These are phyloP conservation scores for Colletotrichum sp. DNA, from an alignment of 2,329 filamentous ascomycete genomes.

Conservation along the genomic window DNA sequence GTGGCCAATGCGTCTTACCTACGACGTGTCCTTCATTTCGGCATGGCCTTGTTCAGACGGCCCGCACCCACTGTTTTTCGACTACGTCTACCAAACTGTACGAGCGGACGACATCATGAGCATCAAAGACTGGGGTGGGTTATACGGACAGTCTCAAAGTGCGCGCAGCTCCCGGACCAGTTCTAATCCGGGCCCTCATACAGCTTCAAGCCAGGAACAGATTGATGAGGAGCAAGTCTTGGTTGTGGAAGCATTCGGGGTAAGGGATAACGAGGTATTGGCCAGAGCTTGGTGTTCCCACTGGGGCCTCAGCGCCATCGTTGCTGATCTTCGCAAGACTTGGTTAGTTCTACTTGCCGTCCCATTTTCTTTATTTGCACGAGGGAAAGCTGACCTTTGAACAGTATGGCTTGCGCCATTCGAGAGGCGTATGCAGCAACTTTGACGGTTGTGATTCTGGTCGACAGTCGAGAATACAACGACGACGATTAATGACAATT, in stretches of 20 bases:
- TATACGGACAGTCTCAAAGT: constrained; percentile 37
- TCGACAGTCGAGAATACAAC: constrained; percentile 47
- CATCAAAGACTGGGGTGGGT: constrained; percentile 68
- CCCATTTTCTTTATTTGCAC: neutral
- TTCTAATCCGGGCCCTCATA: constrained; percentile 32
- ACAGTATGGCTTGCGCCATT: constrained; percentile 74
- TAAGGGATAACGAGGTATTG: constrained; percentile 77
- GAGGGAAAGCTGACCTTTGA: neutral
- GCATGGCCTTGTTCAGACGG: constrained; percentile 69
- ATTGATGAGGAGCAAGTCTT: constrained; percentile 70
- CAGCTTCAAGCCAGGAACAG: constrained; percentile 34
- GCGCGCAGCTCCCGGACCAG: constrained; percentile 33
- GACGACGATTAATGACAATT: constrained; percentile 13
- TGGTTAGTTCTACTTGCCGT: constrained; percentile 54
- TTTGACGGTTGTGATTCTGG: constrained; percentile 73
- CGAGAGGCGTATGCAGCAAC: constrained; percentile 78
- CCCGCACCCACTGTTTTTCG: constrained; percentile 74
- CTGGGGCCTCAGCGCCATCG: constrained; percentile 74
- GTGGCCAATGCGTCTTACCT: constrained; percentile 67
- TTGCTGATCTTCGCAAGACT: constrained; percentile 72
- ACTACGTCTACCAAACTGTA: constrained; percentile 67
- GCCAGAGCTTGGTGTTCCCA: constrained; percentile 79
- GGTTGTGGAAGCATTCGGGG: constrained; percentile 75
- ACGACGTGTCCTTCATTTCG: constrained; percentile 70
- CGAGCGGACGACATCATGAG: constrained; percentile 69